Evolutionary conservation across 495 filamentous ascomycete genomes (phyloP).

Genomic region (Parathielavia hyrcaniae): DNA sequence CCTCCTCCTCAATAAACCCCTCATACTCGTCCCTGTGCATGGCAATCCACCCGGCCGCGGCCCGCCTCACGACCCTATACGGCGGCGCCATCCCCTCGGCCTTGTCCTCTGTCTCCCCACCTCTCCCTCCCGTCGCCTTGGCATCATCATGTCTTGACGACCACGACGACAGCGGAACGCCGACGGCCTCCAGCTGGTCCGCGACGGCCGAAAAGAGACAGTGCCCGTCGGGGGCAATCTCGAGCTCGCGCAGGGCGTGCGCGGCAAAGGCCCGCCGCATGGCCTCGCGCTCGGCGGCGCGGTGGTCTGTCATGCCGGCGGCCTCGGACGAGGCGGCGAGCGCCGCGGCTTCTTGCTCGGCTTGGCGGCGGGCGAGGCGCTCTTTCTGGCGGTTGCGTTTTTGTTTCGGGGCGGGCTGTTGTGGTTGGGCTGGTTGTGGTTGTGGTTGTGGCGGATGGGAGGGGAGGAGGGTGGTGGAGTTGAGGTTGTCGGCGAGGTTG

Average conservation of each 20-base stretch:
- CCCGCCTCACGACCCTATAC: conserved; percentile 50
- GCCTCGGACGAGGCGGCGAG: conserved; percentile 69
- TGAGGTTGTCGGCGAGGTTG: conserved; percentile 13
- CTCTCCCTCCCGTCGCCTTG: not conserved
- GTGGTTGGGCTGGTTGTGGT: conserved; percentile 24
- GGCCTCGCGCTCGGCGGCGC: conserved; percentile 59
- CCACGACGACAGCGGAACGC: conserved; percentile 30
- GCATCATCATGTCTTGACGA: not conserved
- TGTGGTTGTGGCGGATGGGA: conserved; percentile 16
- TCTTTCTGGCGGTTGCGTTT: conserved; percentile 91
- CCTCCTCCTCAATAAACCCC: conserved; percentile 59
- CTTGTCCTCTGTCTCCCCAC: conserved; percentile 14
- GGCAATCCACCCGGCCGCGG: conserved; percentile 54
- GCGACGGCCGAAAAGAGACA: conserved; percentile 93
- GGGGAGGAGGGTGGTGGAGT: conserved; percentile 22
- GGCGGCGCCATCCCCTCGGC: conserved; percentile 26
- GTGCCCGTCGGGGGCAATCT: conserved; percentile 85
- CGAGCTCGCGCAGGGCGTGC: conserved; percentile 61
- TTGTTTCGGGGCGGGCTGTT: conserved; percentile 12
- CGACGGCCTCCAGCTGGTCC: conserved; percentile 57
- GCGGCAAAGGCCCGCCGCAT: conserved; percentile 62
- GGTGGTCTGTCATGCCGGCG: conserved; percentile 62
- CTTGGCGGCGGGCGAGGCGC: conserved; percentile 78
- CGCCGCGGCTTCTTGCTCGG: conserved; percentile 65
- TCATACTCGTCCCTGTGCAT: conserved; percentile 50